phyloP scores from a whole-genome alignment of 768 basidiomycete species.

The Pisolithus tinctorius region DNA sequence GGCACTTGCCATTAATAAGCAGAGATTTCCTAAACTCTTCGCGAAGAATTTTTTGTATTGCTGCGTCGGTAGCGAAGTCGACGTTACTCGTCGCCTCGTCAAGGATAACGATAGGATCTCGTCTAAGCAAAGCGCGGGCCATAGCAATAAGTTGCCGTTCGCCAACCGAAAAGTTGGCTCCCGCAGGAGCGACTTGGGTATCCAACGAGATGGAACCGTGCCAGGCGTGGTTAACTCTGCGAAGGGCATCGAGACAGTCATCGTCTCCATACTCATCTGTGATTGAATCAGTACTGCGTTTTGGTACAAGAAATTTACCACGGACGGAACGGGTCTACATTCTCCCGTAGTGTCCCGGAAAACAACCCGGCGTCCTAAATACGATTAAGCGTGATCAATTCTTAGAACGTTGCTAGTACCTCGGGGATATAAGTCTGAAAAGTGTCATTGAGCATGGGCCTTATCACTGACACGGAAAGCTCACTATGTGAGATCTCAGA shows the following conservation, averaged over 20 bases:
- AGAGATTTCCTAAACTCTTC: conserved; percentile 76
- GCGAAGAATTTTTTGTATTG: conserved; percentile 84
- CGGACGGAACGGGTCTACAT: conserved; percentile 57
- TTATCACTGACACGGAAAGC: conserved; percentile 12
- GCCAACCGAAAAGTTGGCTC: conserved; percentile 88
- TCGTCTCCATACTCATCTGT: conserved; percentile 69
- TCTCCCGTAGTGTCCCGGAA: conserved; percentile 72
- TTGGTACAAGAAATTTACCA: not conserved
- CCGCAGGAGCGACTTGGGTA: conserved; percentile 81
- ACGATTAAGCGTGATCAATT: not conserved
- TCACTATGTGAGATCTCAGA: conserved; percentile 65
- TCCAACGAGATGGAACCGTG: conserved; percentile 57
- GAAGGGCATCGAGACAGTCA: conserved; percentile 75
- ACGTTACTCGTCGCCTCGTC: conserved; percentile 86
- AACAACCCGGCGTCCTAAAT: conserved; percentile 62
- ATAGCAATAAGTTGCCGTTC: conserved; percentile 87
- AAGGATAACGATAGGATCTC: conserved; percentile 68
- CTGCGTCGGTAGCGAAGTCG: conserved; percentile 82
- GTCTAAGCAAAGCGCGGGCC: conserved; percentile 72
- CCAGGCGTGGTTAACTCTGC: conserved; percentile 42
- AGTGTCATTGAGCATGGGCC: conserved; percentile 1
- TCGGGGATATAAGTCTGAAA: conserved; percentile 72
- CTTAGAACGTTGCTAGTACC: conserved; percentile 3
- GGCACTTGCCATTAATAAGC: conserved; percentile 56
- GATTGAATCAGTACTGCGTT: not conserved